These are phyloP conservation scores for Ceratocystis alfenasii DNA, from an alignment of 2,329 filamentous ascomycete species.

Conservation along the genomic window DNA sequence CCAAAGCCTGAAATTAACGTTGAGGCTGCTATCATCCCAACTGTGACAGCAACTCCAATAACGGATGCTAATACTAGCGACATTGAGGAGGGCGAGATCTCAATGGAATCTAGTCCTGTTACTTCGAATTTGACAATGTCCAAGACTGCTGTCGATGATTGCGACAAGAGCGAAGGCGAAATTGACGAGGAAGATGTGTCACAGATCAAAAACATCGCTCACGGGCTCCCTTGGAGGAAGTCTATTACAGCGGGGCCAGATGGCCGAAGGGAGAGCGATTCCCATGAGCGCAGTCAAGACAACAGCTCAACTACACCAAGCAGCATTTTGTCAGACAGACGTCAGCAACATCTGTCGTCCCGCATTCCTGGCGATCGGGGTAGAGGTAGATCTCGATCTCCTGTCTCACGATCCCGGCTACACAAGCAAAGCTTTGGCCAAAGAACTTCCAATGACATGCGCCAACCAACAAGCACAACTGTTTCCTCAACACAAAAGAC, in stretches of 20 bases:
- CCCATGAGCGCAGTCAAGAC: neutral
- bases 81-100: slow-evolving; percentile 13
- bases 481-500: neutral
- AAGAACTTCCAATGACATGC: neutral
- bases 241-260: neutral
- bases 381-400: neutral
- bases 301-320: neutral
- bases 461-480: neutral
- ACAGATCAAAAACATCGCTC: neutral
- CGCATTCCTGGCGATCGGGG: neutral
- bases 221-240: slow-evolving; percentile 1
- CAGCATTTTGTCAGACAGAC: neutral
- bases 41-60: neutral
- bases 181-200: neutral
- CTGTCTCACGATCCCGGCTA: neutral
- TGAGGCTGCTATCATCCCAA: neutral
- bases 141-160: neutral
- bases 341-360: neutral
- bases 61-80: neutral
- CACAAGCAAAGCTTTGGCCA: neutral
- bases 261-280: neutral
- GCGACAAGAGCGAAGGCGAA: slow-evolving; percentile 1
- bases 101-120: neutral
- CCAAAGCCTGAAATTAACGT: neutral
- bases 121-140: neutral